Conservation (phyloP, 495 filamentous ascomycete species). For the Sabuloglossum arenarium region DNA sequence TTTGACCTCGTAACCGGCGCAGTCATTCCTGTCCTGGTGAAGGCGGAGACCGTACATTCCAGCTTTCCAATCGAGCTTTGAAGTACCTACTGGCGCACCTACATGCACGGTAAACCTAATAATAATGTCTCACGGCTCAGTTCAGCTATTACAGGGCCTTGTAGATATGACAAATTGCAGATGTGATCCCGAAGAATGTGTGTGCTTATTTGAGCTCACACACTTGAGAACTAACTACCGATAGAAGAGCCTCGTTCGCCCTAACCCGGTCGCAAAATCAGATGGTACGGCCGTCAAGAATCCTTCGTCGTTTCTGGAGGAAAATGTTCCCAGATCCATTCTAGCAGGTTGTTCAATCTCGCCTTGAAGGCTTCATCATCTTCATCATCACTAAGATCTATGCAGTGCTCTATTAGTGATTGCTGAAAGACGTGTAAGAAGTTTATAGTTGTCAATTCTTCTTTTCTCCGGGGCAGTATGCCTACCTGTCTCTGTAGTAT, state of each 20-base stretch:
- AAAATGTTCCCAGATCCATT: background rate
- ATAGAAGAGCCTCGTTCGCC: background rate
- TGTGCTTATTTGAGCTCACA: background rate
- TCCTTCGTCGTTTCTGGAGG: background rate
- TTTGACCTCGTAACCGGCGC: slow-evolving; percentile 46
- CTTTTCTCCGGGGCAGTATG: background rate
- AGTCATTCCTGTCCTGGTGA: slow-evolving; percentile 48
- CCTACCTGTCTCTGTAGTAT: background rate
- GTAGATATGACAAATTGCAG: background rate
- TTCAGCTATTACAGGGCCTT: background rate
- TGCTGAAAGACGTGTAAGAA: background rate
- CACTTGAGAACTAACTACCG: background rate
- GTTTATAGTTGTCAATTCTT: background rate
- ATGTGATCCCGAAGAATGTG: background rate
- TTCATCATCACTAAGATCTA: background rate
- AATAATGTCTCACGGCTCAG: background rate
- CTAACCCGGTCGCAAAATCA: background rate
- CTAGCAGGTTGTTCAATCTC: background rate
- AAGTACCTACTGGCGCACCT: background rate
- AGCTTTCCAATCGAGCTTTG: background rate
- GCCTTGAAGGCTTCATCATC: background rate
- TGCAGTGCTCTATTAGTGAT: background rate
- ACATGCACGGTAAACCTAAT: background rate
- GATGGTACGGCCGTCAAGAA: background rate
- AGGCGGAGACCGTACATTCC: slow-evolving; percentile 21